Percentiles rank a stretch among this genome's conserved stretches.
phyloP scores from a whole-genome alignment of 345 rosid genomes.

The Barbarea vulgaris region DNA sequence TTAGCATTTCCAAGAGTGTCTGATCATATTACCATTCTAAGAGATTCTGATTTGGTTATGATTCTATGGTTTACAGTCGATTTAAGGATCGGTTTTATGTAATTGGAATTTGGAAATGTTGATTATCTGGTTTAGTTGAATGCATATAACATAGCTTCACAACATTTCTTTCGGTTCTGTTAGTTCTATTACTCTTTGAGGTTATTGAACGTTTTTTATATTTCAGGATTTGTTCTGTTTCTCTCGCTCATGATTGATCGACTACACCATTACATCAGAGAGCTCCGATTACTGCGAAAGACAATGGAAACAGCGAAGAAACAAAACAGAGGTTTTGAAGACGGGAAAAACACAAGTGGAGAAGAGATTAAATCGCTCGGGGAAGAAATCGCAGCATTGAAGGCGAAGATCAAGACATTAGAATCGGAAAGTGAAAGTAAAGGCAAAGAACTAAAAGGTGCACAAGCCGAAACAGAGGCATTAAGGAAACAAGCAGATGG shows the following conservation, averaged over 20 bases:
- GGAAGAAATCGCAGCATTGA: conserved; percentile 52
- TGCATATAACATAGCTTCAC: not conserved
- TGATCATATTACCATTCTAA: too few species aligned
- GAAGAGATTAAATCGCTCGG: conserved; percentile 52
- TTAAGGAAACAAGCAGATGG: conserved; percentile 74
- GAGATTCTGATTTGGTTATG: too few species aligned
- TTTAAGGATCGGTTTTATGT: too few species aligned
- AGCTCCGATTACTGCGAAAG: conserved; percentile 71
- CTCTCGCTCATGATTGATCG: conserved; percentile 84
- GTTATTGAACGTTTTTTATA: not conserved
- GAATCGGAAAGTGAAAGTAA: conserved; percentile 58
- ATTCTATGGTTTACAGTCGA: too few species aligned
- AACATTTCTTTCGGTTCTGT: not conserved
- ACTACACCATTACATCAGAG: conserved; percentile 85
- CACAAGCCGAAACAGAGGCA: conserved; percentile 63
- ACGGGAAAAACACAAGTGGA: conserved; percentile 50
- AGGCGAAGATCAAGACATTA: conserved; percentile 50
- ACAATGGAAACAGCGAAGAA: conserved; percentile 78
- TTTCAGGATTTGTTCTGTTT: conserved; percentile 76
- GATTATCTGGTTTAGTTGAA: too few species aligned
- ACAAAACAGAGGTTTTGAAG: conserved; percentile 63
- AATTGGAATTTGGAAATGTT: not conserved
- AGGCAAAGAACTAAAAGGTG: conserved; percentile 57
- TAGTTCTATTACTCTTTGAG: not conserved
- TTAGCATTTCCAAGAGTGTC: too few species aligned